phyloP scores from a whole-genome alignment of 495 filamentous ascomycete genomes.

The Penicillium taxi region DNA sequence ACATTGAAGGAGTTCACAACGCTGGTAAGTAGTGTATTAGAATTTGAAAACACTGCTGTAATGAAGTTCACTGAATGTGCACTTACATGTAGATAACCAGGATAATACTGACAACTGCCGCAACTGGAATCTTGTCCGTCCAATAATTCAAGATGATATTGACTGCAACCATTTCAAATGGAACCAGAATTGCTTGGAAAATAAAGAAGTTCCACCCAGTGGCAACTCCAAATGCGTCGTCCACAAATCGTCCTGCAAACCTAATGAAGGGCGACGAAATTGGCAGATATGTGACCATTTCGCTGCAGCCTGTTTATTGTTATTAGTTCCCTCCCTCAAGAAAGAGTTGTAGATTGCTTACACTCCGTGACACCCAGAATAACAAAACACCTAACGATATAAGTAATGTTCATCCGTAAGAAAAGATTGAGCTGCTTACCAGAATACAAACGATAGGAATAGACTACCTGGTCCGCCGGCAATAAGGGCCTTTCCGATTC shows the following conservation, averaged over 20 bases:
- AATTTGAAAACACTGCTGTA: constrained; percentile 4
- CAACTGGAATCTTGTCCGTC: constrained; percentile 54
- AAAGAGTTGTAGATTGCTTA: too few species aligned
- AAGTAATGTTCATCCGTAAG: too few species aligned
- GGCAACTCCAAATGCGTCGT: constrained; percentile 45
- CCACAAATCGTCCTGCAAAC: constrained; percentile 41
- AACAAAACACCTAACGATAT: too few species aligned
- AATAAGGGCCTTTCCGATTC: too few species aligned
- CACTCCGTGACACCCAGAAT: too few species aligned
- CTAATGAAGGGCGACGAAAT: constrained; percentile 47
- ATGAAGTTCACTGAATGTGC: constrained; percentile 1
- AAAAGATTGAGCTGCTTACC: too few species aligned
- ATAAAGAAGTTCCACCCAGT: constrained; percentile 58
- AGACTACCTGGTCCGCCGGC: too few species aligned
- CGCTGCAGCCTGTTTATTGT: too few species aligned
- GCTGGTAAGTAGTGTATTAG: too few species aligned
- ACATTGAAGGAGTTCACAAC: constrained; percentile 40
- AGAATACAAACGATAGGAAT: too few species aligned
- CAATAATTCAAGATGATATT: constrained; percentile 64
- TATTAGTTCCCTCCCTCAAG: too few species aligned
- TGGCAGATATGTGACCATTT: constrained; percentile 45
- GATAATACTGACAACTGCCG: constrained; percentile 38
- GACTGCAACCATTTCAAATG: constrained; percentile 64
- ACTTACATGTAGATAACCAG: constrained; percentile 34
- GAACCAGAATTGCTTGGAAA: constrained; percentile 54